These are phyloP conservation scores for Cenococcum geophilum DNA, from an alignment of 495 filamentous ascomycete species.

Conservation along the genomic window DNA sequence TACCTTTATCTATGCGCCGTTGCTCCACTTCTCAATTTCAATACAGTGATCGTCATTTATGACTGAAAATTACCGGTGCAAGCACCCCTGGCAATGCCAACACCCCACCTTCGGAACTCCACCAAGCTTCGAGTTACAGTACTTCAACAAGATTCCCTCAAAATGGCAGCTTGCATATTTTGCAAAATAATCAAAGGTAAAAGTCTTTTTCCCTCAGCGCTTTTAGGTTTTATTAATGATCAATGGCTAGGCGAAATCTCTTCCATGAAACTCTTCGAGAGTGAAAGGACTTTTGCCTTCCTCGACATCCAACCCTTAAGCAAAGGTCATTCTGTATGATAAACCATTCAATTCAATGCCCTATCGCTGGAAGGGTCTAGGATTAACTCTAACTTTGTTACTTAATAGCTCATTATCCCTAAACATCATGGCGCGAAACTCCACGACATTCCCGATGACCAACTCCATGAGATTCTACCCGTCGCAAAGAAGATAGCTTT, in stretches of 20 bases:
- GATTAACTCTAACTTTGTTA: background rate
- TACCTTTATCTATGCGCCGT: no score
- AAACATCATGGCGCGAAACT: slow-evolving; percentile 93
- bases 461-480: slow-evolving; percentile 75
- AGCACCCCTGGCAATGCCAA: background rate
- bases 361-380: background rate
- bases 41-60: slow-evolving; percentile 1
- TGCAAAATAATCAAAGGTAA: slow-evolving; percentile 96
- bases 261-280: slow-evolving; percentile 90
- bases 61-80: slow-evolving; percentile 1
- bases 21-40: background rate
- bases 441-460: slow-evolving; percentile 86
- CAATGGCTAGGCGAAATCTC: slow-evolving; percentile 72
- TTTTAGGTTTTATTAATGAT: background rate
- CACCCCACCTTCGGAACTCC: background rate
- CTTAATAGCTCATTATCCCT: slow-evolving; percentile 79
- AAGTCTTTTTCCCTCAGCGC: slow-evolving; percentile 12
- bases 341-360: background rate
- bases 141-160: slow-evolving; percentile 6
- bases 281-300: slow-evolving; percentile 88
- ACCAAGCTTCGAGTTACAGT: background rate
- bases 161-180: slow-evolving; percentile 77
- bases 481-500: slow-evolving; percentile 78
- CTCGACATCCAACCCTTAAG: slow-evolving; percentile 90
- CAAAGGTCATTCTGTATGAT: slow-evolving; percentile 55